Evolutionary conservation across 2,329 filamentous ascomycete genomes (phyloP).

Genomic region (Fusarium newnesense): DNA sequence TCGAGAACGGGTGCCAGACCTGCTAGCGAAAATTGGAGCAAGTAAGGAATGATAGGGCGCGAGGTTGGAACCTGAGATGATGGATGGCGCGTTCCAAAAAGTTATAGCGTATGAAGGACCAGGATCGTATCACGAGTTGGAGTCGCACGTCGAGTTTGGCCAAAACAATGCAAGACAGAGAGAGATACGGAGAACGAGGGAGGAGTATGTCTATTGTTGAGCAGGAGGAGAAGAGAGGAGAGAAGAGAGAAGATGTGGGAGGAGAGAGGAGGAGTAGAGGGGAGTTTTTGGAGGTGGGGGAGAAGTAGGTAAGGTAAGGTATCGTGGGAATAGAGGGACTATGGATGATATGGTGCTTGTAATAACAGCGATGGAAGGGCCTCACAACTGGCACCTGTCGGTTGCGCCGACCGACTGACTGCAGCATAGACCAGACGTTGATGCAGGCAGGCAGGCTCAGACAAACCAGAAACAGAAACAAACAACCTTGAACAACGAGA

Average conservation of each 20-base stretch:
- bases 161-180: constrained; percentile 13
- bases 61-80: constrained; percentile 26
- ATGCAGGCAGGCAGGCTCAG: constrained; percentile 14
- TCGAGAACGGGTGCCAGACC: constrained; percentile 28
- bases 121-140: constrained; percentile 32
- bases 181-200: constrained; percentile 20
- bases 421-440: constrained; percentile 9
- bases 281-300: constrained; percentile 28
- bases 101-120: constrained; percentile 23
- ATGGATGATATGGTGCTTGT: constrained; percentile 25
- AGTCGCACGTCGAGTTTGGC: constrained; percentile 30
- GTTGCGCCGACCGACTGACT: constrained; percentile 38
- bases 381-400: constrained; percentile 36
- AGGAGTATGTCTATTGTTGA: constrained; percentile 18
- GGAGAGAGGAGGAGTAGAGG: constrained; percentile 23
- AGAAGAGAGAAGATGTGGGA: constrained; percentile 25
- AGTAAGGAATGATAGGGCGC: constrained; percentile 30
- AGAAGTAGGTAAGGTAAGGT: constrained; percentile 15
- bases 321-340: constrained; percentile 21
- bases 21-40: constrained; percentile 34
- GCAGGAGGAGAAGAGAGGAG: constrained; percentile 19
- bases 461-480: constrained; percentile 18
- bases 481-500: constrained; percentile 25
- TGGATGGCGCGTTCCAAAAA: constrained; percentile 24
- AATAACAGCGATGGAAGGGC: constrained; percentile 31